Evolutionary conservation across 768 basidiomycete species (phyloP).

Genomic region (Collybia sordida): DNA sequence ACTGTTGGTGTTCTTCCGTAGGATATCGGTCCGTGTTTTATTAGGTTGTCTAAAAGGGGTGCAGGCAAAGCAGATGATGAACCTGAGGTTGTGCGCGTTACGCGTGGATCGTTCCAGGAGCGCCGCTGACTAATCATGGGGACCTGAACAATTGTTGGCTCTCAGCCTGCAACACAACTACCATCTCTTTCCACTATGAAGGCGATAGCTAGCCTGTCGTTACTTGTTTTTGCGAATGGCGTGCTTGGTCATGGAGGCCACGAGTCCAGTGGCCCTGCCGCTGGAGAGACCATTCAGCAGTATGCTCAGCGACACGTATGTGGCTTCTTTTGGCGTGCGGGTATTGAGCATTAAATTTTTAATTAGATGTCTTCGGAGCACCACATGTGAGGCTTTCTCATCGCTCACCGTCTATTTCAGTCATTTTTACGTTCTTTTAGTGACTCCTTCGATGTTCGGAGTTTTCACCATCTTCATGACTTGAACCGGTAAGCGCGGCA

Average conservation of each 20-base stretch:
- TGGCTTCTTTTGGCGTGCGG: constrained; percentile 18
- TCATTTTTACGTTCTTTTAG: constrained; percentile 35
- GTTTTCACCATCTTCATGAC: constrained; percentile 97
- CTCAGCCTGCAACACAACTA: background rate
- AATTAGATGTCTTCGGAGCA: constrained; percentile 86
- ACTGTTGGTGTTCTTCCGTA: too few relatives aligned
- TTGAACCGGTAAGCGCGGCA: constrained; percentile 83
- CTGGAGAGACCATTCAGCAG: constrained; percentile 67
- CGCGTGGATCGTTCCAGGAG: too few relatives aligned
- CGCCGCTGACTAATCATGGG: constrained; percentile 11
- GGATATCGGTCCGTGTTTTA: too few relatives aligned
- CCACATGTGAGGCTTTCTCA: constrained; percentile 59
- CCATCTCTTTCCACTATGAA: constrained; percentile 39
- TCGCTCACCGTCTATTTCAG: background rate
- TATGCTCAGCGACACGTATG: constrained; percentile 93
- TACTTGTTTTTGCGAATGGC: constrained; percentile 31
- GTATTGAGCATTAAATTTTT: constrained; percentile 13
- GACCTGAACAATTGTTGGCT: constrained; percentile 3
- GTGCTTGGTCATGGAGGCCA: constrained; percentile 61
- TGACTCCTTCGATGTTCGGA: constrained; percentile 77
- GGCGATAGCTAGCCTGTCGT: constrained; percentile 41
- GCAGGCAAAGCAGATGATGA: too few relatives aligned
- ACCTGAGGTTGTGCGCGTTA: too few relatives aligned
- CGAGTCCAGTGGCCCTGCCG: constrained; percentile 42
- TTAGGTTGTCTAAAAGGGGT: too few relatives aligned